Percentiles rank a stretch among this genome's conserved stretches.
Conservation (phyloP, 371 early-diverging fungal species). For the Circinella umbellata region DNA sequence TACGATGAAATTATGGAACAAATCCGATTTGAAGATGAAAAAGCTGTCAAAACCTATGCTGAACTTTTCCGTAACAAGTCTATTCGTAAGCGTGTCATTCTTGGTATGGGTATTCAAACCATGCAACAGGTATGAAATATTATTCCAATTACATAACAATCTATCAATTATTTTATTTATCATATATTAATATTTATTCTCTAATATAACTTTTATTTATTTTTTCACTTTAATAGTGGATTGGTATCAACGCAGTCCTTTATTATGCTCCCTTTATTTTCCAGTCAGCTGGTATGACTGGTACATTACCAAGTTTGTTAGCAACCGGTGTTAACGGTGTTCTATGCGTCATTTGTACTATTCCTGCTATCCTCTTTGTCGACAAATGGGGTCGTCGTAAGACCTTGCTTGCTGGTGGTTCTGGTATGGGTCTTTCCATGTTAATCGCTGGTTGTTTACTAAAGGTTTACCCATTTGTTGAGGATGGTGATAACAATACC, state of each 20-base stretch:
- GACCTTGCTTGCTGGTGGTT: slow-evolving; percentile 21
- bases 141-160: too few species aligned
- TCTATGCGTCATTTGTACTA: slow-evolving; percentile 27
- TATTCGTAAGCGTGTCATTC: slow-evolving; percentile 49
- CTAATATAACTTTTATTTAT: too few species aligned
- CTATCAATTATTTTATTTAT: neutral
- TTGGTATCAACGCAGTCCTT: slow-evolving; percentile 39
- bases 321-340: slow-evolving; percentile 35
- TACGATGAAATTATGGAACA: slow-evolving; percentile 68
- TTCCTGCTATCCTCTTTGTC: slow-evolving; percentile 24
- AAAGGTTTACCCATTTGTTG: slow-evolving; percentile 25
- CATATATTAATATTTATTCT: neutral
- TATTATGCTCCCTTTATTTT: slow-evolving; percentile 32
- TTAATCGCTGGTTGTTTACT: slow-evolving; percentile 32
- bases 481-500: slow-evolving; percentile 22
- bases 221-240: slow-evolving; percentile 19
- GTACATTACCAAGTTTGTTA: slow-evolving; percentile 19
- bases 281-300: slow-evolving; percentile 23
- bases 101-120: slow-evolving; percentile 65
- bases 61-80: slow-evolving; percentile 62
- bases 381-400: slow-evolving; percentile 26
- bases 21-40: slow-evolving; percentile 63
- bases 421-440: slow-evolving; percentile 29
- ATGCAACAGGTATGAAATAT: slow-evolving; percentile 33
- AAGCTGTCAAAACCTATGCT: slow-evolving; percentile 62